Percentiles rank a stretch among this genome's conserved stretches.
phyloP scores from a whole-genome alignment of 441 rosid species.

The Erodium trifolium region DNA sequence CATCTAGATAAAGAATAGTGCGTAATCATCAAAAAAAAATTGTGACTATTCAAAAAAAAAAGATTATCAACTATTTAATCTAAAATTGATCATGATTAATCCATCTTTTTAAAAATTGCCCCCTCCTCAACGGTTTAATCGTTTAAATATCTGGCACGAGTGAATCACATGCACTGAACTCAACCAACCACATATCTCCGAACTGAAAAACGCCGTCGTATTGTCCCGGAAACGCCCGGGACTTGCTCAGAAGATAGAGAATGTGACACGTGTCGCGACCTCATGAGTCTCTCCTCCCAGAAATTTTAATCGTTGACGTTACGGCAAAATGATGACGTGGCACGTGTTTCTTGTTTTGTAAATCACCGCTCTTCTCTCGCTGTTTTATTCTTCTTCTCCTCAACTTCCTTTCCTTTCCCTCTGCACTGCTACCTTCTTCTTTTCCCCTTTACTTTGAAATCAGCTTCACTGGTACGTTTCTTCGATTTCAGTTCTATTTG shows the following conservation, averaged over 20 bases:
- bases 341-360: background rate
- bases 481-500: background rate
- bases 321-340: background rate
- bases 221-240: background rate
- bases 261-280: background rate
- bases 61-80: too few species aligned
- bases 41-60: too few species aligned
- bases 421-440: background rate
- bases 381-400: background rate
- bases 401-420: constrained; percentile 8
- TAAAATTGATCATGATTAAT: background rate
- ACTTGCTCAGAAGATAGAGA: background rate
- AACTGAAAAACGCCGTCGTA: background rate
- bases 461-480: constrained; percentile 34
- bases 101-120: background rate
- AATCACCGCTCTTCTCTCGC: background rate
- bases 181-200: background rate
- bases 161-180: background rate
- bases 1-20: too few species aligned
- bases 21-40: too few species aligned
- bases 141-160: background rate
- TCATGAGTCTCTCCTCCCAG: background rate
- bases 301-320: background rate
- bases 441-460: constrained; percentile 27
- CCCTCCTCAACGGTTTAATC: background rate